Evolutionary conservation across 768 basidiomycete genomes (phyloP), one percentile per base, ranked within the genome.

Genomic region (Lactifluus subvellereus): DNA sequence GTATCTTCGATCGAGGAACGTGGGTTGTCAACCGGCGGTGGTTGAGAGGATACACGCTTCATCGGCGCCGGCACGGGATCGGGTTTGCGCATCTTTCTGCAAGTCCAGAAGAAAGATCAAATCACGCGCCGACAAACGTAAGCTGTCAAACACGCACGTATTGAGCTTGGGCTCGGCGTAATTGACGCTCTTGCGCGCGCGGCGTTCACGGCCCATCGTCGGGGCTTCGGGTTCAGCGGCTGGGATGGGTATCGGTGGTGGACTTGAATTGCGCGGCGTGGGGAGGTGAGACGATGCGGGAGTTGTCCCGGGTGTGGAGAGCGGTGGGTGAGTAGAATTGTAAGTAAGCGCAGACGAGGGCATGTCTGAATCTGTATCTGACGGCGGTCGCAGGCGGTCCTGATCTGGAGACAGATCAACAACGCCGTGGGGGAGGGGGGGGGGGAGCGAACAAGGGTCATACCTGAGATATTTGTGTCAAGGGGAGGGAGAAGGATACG

Each of bases 81-180:
- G 10, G 91, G 90, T 74, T 92, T 92, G 50, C 91, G 86, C 91
- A 93, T 92, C 83, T 93, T 93, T 51, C 89, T 91, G 69, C 49
- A 69, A 22, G 32, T 33, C 42, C 33, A 37, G 38, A 56, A 54
- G 42, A 62, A 57, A 13, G 33, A 60, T n/a, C 51, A 58, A n/a
- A 33, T 27, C 3, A 47, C 11, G 42, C n/a, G 20, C 4, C 5
- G 40, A 42, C 32, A 30, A 22, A 10, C 2, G 18, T 2, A 33
- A 48, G 10, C 16, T 16, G 14, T 16, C 6, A 14, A 47, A 49
- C 11, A 83, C 85, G 56, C 71, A 90, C 89, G 89, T 93, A 72
- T 93, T 92, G 27, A 94, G 79, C 71, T 92, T 94, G 11, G 91
- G 91, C 70, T 94, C 91, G 0, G 91, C 78, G 67, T 94, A 93